Conservation (phyloP, 768 basidiomycete species). For the Ephemerocybe angulata region DNA sequence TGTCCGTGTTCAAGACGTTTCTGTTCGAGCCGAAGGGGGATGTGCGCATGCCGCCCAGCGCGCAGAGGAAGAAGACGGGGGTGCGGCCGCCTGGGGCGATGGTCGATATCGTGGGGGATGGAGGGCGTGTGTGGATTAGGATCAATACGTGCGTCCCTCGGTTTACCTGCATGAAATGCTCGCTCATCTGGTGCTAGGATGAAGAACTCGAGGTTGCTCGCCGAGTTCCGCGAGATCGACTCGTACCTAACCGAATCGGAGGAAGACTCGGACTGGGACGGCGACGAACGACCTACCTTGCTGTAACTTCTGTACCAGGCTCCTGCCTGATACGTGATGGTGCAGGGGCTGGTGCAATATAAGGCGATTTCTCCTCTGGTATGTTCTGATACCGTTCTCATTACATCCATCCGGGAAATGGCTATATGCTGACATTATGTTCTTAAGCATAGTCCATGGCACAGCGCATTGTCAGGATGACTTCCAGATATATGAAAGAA, state of each 20-base stretch:
- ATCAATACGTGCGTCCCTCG: conserved; percentile 72
- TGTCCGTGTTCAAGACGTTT: conserved; percentile 60
- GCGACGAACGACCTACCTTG: conserved; percentile 37
- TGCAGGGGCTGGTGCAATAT: too few relatives aligned
- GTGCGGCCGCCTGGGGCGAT: conserved; percentile 46
- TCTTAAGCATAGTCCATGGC: too few relatives aligned
- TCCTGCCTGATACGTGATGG: too few relatives aligned
- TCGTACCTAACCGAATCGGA: conserved; percentile 67
- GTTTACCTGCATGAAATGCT: conserved; percentile 1
- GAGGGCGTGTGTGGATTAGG: conserved; percentile 75
- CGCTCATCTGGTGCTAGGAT: conserved; percentile 41
- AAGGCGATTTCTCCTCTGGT: too few relatives aligned
- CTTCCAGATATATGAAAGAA: too few relatives aligned
- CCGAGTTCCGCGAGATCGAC: conserved; percentile 83
- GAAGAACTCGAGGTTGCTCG: conserved; percentile 69
- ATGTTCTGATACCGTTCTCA: too few relatives aligned
- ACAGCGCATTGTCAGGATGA: too few relatives aligned
- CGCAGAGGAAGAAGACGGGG: conserved; percentile 19
- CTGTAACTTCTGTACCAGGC: too few relatives aligned
- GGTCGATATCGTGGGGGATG: conserved; percentile 76
- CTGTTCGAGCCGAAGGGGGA: conserved; percentile 14
- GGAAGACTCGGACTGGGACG: conserved; percentile 52
- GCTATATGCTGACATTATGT: too few relatives aligned
- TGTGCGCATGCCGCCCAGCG: background rate
- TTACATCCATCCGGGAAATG: too few relatives aligned